Evolutionary conservation across 805 yeast species (phyloP), one percentile per base, ranked within the genome.

Genomic region (Cyberlindnera mississippiensis): DNA sequence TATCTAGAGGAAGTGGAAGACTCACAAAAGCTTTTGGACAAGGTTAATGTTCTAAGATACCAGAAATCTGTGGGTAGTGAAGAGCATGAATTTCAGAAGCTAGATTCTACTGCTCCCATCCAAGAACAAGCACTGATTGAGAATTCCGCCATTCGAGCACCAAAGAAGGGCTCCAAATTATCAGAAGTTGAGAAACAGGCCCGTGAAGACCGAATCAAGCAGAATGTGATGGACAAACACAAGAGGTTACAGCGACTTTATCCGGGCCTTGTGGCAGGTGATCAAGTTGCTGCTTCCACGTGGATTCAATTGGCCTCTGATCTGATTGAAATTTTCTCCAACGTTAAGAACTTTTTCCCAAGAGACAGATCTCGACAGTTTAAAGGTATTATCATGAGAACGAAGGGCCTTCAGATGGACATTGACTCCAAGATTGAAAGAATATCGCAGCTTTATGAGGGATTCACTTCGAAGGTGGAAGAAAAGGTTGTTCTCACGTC

Each of bases 291-390:
- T 0, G 73, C 79, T 2, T 69, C 73, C 7, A 76, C 86, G 2
- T 93, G 98, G 98, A 73, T 86, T 50, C 86, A 87, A 46, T 67
- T 80, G 5, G 96, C 91, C 0, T 76, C 86, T 2, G 95, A 85
- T 50, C 70, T 93, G 38, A 78, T 91, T 32, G 95, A 89, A 55
- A 78, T 85, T 45, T 90, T 93, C 57, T 78, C 85, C 19, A 76
- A 81, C 41, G 88, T 86, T 11, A 73, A 82, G 47, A 79, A 80
- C 52, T 86, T 93, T 50, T 90, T 86, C 55, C 85, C 90, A 1
- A 73, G 79, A 37, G 95, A 87, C 53, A 75, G 82, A 42, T 81
- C 81, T 11, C 78, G 82, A 38, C 71, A 73, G 16, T 85, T 85
- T 57, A 78, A 76, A 35, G 89, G 90, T 14, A 78, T 80, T 20